These are phyloP conservation scores for Lolium rigidum DNA, from an alignment of 176 grass and related monocot genomes.

Conservation along the genomic window DNA sequence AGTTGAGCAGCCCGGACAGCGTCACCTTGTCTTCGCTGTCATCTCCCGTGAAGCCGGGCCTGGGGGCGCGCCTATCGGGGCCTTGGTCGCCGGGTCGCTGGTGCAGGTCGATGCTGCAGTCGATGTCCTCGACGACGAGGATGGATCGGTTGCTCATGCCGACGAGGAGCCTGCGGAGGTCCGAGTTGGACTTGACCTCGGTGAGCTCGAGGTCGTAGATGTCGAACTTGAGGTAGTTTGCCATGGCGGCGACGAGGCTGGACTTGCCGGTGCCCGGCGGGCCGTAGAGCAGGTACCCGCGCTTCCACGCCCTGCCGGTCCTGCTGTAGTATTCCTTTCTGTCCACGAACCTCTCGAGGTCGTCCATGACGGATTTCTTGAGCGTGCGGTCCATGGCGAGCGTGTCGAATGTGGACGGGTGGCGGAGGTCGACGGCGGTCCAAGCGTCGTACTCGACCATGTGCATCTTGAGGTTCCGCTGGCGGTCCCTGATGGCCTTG, in stretches of 20 bases:
- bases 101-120: constrained; percentile 46
- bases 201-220: constrained; percentile 66
- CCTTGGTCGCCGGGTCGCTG: constrained; percentile 21
- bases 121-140: constrained; percentile 59
- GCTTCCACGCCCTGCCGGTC: constrained; percentile 73
- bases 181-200: constrained; percentile 44
- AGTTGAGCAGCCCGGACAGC: constrained; percentile 42
- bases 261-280: constrained; percentile 57
- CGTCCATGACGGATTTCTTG: constrained; percentile 44
- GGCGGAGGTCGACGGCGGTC: constrained; percentile 54
- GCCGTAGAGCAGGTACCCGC: constrained; percentile 51
- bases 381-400: constrained; percentile 53
- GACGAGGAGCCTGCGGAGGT: constrained; percentile 45
- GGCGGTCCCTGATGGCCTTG: constrained; percentile 39
- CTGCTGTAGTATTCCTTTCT: constrained; percentile 67
- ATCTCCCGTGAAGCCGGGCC: neutral
- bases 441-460: constrained; percentile 52
- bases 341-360: constrained; percentile 53
- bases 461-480: constrained; percentile 57
- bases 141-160: constrained; percentile 57
- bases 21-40: constrained; percentile 49
- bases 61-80: neutral
- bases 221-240: constrained; percentile 65
- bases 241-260: constrained; percentile 55
- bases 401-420: constrained; percentile 70